These are phyloP conservation scores for Chara braunii DNA, from an alignment of 139 green algal genomes.

Conservation along the genomic window DNA sequence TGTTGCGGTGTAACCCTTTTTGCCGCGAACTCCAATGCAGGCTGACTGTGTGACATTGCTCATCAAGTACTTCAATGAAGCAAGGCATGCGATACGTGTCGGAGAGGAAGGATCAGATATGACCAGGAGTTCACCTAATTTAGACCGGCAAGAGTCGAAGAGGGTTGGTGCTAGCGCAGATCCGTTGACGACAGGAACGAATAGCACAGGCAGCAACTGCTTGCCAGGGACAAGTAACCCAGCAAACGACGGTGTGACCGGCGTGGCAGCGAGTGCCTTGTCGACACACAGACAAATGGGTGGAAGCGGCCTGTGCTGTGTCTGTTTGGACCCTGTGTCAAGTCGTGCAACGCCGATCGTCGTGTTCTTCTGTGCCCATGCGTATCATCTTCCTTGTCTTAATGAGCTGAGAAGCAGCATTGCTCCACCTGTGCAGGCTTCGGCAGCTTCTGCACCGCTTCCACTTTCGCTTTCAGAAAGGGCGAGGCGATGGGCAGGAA, in stretches of 20 bases:
- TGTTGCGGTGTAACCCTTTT: no score
- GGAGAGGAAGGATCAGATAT: conserved; percentile 3
- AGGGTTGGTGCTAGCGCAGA: background rate
- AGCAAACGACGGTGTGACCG: background rate
- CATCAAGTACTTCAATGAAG: conserved; percentile 14
- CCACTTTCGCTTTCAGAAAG: background rate
- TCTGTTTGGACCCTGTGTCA: conserved; percentile 35
- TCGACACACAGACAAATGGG: background rate
- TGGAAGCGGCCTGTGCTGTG: conserved; percentile 22
- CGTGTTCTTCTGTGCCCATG: conserved; percentile 39
- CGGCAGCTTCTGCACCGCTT: background rate
- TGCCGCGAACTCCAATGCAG: conserved; percentile 18
- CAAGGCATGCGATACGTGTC: conserved; percentile 24
- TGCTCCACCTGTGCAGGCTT: no score
- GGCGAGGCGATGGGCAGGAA: background rate
- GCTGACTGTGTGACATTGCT: conserved; percentile 25
- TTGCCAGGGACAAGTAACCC: background rate
- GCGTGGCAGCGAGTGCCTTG: background rate
- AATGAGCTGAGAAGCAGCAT: background rate
- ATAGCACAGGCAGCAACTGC: background rate
- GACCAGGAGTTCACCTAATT: background rate
- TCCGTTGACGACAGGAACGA: background rate
- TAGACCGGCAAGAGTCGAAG: no score
- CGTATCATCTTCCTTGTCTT: conserved; percentile 36
- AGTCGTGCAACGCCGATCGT: conserved; percentile 7